Evolutionary conservation across 768 basidiomycete species (phyloP), one percentile per base, ranked within the genome.

Genomic region (Auricularia sp.): DNA sequence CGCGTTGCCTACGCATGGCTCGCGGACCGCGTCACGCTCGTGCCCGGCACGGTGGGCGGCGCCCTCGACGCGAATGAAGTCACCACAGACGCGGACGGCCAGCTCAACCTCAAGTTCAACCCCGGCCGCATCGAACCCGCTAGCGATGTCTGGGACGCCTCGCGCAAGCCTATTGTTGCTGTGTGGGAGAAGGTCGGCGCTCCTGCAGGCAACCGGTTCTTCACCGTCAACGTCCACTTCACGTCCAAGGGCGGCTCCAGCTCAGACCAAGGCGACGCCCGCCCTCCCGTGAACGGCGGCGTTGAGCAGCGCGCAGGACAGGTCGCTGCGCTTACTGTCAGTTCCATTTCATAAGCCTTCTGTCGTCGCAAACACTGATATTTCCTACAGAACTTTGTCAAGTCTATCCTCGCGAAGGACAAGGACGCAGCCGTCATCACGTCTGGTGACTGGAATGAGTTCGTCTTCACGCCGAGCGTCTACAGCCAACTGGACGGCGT

Each of bases 391-490:
- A 71, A 73, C 29, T 86, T 87, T 67, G 78, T 83, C 18, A 66
- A 76, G 65, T 72, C 77, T 11, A 72, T 86, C 44, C 71, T 85
- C 3, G 70, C 69, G 6, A 70, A 73, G 36, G 76, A 84, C 65
- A 67, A 74, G 3, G 62, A 74, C 42, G 83, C 84, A 8, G 82
- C 80, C 66, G 73, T 87, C 65, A 67, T 85, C 56, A 75, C 83
- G 6, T 83, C 79, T 1, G 85, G 86, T 4, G 85, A 86, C 73
- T 85, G 81, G 74, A 87, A 87, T 70, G 85, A 86, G 68, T 85
- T 75, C 72, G 68, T 77, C 21, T 80, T 83, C 67, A 78, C 85
- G 1, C 80, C 81, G 60, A 77, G 81, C 11, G 82, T 82, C 35
- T 84, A 80, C 72, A 71, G 71, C 56, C 76, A 83, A 3, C 72